These are phyloP conservation scores for Ophiostoma ips DNA, from an alignment of 2,329 filamentous ascomycete genomes.

Conservation along the genomic window DNA sequence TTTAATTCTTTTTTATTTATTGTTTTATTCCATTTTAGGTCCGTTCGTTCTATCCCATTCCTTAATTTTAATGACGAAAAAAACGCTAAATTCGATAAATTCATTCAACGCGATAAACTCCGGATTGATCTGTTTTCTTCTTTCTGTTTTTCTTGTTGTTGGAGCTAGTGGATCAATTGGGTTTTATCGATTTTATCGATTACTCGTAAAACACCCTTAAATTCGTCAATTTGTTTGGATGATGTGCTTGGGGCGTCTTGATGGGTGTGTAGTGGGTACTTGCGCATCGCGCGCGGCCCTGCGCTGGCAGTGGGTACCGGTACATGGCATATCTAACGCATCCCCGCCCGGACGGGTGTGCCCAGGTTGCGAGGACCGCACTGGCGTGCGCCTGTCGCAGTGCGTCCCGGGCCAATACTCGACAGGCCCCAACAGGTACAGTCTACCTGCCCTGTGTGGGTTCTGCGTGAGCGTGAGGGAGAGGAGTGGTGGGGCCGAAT, in stretches of 20 bases:
- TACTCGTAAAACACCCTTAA: too few relatives aligned
- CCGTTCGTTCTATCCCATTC: too few relatives aligned
- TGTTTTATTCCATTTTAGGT: conserved; percentile 1
- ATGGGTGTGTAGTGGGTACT: not conserved
- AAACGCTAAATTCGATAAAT: not conserved
- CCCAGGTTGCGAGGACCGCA: not conserved
- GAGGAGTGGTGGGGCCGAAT: too few relatives aligned
- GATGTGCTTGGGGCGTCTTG: too few relatives aligned
- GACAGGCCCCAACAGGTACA: not conserved
- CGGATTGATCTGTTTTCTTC: not conserved
- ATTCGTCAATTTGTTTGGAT: not conserved
- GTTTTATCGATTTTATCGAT: conserved; percentile 2
- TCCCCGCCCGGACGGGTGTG: not conserved
- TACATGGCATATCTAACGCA: not conserved
- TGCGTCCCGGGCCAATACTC: too few relatives aligned
- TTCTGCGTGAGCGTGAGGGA: too few relatives aligned
- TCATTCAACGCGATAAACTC: not conserved
- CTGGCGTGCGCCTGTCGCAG: not conserved
- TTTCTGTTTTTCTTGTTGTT: too few relatives aligned
- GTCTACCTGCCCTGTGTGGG: not conserved
- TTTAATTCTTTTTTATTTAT: not conserved
- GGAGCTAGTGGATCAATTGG: not conserved
- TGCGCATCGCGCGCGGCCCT: not conserved
- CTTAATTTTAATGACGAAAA: conserved; percentile 5
- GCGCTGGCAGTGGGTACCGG: not conserved